These are phyloP conservation scores for Epithele typhae DNA, from an alignment of 768 basidiomycete species.

Conservation along the genomic window DNA sequence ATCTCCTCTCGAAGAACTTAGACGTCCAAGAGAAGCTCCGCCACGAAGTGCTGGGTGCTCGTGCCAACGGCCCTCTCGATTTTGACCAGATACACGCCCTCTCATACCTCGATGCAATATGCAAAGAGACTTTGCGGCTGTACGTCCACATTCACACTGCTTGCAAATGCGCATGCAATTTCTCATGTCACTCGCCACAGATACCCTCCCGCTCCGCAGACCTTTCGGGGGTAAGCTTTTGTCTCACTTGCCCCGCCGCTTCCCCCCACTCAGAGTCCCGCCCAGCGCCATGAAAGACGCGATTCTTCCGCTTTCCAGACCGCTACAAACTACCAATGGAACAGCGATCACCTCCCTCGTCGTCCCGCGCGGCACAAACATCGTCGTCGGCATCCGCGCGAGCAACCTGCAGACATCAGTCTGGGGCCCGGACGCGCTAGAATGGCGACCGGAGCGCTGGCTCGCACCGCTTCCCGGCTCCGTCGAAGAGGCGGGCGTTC, in stretches of 20 bases:
- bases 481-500: conserved; percentile 14
- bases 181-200: conserved; percentile 1
- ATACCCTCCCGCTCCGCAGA: conserved; percentile 44
- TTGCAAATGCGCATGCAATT: too few species aligned
- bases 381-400: conserved; percentile 39
- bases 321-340: conserved; percentile 41
- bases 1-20: conserved; percentile 19
- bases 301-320: conserved; percentile 50
- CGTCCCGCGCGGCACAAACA: conserved; percentile 42
- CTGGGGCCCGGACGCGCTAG: conserved; percentile 59
- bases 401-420: conserved; percentile 48
- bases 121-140: conserved; percentile 56
- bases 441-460: conserved; percentile 67
- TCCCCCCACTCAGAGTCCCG: not conserved
- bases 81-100: conserved; percentile 29
- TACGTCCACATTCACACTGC: not conserved
- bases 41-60: conserved; percentile 17
- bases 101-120: conserved; percentile 62
- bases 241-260: not conserved
- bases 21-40: conserved; percentile 24
- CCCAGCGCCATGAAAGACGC: conserved; percentile 45
- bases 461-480: conserved; percentile 26
- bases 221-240: conserved; percentile 18
- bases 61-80: not conserved
- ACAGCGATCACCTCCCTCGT: conserved; percentile 34